Base-by-base conservation (phyloP, 306 rosid genomes). In the Pueraria montana region DNA sequence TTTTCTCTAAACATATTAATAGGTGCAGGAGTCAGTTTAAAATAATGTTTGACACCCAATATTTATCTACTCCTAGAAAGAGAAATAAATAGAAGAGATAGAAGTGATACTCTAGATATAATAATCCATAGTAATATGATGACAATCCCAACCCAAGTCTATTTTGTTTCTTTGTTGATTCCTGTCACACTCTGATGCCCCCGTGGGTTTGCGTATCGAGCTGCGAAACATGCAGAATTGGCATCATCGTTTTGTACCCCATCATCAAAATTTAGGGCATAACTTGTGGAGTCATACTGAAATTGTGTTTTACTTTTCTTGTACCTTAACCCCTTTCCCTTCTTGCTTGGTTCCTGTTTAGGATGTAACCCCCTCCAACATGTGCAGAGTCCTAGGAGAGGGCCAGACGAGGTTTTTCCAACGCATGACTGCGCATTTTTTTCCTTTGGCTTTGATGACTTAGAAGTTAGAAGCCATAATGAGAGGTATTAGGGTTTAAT, bases 241-340 rank as follows among this genome's bases (percentile, higher is more conserved):
- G 2, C 53, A 21, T 78, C 52, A 2, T 82, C 49, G 32, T 49
- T 34, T 4, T 63, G 58, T 46, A 23, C 9, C 11, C 90, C 83
- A 9, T 85, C 86, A 6, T 87, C 87, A 55, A 87, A 89, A 64
- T 89, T 85, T 11, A 85, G 89, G 0, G 76, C 77, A 46, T 89
- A 87, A 72, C 89, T 89, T 34, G 52, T 59, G 0, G 86, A 84
- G 61, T 89, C 89, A 74, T 87, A 87, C 24, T 74, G 90, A 26
- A 68, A 68, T 6, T 79, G 84, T 52, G 52, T 34, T 79, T 5
- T 65, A 18, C 26, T 18, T n/a, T 50, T 17, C 20, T 50, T 2
- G 2, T 50, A 17, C 49, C 2, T 43, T 43, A 43, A 43, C 49
- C 13, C 4, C 49, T 43, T 40, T 36, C 40, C 40, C 5, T 36